Conservation (phyloP, 192 early-diverging fungal genomes). For the Podila epicladia region DNA sequence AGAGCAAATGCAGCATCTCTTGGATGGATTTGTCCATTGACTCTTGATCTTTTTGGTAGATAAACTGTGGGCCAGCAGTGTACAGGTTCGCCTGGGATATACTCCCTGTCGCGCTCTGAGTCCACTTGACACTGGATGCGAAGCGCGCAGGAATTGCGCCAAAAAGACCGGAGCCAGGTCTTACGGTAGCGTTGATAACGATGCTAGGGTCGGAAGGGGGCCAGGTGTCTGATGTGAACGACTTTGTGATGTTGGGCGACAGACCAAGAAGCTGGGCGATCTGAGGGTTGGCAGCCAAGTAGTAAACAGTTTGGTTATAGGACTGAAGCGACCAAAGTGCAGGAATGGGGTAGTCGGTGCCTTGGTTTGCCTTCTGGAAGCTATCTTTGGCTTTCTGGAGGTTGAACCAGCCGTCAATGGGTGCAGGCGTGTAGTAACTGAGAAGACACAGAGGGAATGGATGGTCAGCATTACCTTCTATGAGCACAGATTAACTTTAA, state of each 20-base stretch:
- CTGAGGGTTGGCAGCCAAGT: conserved; percentile 14
- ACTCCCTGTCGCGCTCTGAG: too few relatives aligned
- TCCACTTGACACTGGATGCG: not conserved
- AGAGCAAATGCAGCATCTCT: not conserved
- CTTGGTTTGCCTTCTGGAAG: not conserved
- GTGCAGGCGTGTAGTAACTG: conserved; percentile 23
- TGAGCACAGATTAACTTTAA: too few relatives aligned
- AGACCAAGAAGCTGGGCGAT: conserved; percentile 18
- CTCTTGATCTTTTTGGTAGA: not conserved
- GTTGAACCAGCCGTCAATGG: conserved; percentile 30
- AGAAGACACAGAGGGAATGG: not conserved
- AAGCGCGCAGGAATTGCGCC: conserved; percentile 35
- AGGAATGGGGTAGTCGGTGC: not conserved
- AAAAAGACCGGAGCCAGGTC: conserved; percentile 4
- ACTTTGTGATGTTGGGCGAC: conserved; percentile 7
- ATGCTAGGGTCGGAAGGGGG: conserved; percentile 21
- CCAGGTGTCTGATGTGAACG: conserved; percentile 19
- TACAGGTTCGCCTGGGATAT: not conserved
- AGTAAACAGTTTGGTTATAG: conserved; percentile 28
- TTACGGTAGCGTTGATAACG: conserved; percentile 1
- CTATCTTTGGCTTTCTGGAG: not conserved
- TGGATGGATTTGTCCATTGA: conserved; percentile 12
- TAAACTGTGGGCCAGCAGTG: conserved; percentile 4
- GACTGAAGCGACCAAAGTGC: not conserved
- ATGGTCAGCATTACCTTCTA: too few relatives aligned